Evolutionary conservation across 176 grass and related monocot species (phyloP), one percentile per base, ranked within the genome.

Genomic region (Hsuehochloa calcarea): DNA sequence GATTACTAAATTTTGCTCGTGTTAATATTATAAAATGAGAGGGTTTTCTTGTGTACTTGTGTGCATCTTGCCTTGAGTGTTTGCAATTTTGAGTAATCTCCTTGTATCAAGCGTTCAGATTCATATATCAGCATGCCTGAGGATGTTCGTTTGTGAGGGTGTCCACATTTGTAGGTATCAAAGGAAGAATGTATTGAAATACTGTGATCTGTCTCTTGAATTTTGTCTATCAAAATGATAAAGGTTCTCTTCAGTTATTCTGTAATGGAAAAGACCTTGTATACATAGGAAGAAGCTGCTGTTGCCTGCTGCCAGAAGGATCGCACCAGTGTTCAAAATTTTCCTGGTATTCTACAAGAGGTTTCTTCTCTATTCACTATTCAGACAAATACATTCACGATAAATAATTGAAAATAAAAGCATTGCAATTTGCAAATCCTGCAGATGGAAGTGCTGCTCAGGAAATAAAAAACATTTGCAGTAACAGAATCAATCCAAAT

Each of bases 11-110:
- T 78, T 86, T 77, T 77, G 35, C 26, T 26, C 82, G 2, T 80
- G 66, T 79, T 78, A 17, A 67, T 74, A 77, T 75, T 78, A 49
- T 35, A 72, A 26, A 58, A 40, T 64, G 27, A 39, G 19, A 90
- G 56, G 15, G 19, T 52, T 29, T 29, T 54, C 58, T 37, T 65
- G 23, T 50, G 3, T 70, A 40, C 14, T 50, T 14, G 37, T 45
- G 1, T 37, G 16, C 71, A 31, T 41, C 15, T 39, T 80, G 20
- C 54, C 54, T n/a, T 39, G 9, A 8, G 20, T 78, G 72, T 50
- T 47, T 6, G 23, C 51, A 10, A 64, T 75, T 52, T 20, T 76
- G 10, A 10, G 6, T 20, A 20, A 2, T 72, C 27, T 66, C 34
- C 25, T 47, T 64, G n/a, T 54, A 83, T 87, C 43, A 23, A 77